Evolutionary conservation across 345 rosid genomes (phyloP), one percentile per base, ranked within the genome.

Genomic region (Acer yangbiense): DNA sequence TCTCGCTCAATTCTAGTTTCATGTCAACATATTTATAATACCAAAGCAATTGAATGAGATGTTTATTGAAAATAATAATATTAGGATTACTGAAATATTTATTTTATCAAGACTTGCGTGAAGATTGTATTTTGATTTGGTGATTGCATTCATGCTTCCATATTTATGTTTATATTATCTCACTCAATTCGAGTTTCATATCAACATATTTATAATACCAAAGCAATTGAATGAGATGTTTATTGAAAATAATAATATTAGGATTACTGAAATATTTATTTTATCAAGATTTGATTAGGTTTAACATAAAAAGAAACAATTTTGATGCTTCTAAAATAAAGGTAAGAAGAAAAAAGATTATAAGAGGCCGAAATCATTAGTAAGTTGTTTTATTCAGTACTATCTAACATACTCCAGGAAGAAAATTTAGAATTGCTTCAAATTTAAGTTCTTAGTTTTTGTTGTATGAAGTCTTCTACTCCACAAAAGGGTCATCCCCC

Each of bases 141-240:
- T 64, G 76, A 57, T 78, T 81, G 72, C 50, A 29, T 73, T 71
- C 72, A 17, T 54, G 44, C 71, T 41, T 55, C 11, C 62, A 69
- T 74, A 46, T 43, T 73, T 18, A 14, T 73, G 57, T 25, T n/a
- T 57, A 1, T 57, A 6, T 57, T 35, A 35, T 35, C 39, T 35
- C 6, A 5, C 39, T 35, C 39, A 35, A 35, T 35, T 35, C 39
- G 5, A 35, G 39, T 35, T 35, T 35, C 39, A 35, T 35, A 6
- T 35, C 39, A 35, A 35, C 39, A 35, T 35, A 35, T 35, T 35
- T 35, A 35, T 35, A 35, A 67, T 68, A n/a, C 10, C 13, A 57
- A 54, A 29, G 1, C 41, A 25, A 32, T 55, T 25, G 65, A 54
- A 29, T 64, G 11, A 10, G 23, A 12, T 57, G 29, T 39, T 11